Percentiles rank a stretch among this genome's conserved stretches.
phyloP scores from a whole-genome alignment of 768 basidiomycete species.

The Leucocoprinus birnbaumii region DNA sequence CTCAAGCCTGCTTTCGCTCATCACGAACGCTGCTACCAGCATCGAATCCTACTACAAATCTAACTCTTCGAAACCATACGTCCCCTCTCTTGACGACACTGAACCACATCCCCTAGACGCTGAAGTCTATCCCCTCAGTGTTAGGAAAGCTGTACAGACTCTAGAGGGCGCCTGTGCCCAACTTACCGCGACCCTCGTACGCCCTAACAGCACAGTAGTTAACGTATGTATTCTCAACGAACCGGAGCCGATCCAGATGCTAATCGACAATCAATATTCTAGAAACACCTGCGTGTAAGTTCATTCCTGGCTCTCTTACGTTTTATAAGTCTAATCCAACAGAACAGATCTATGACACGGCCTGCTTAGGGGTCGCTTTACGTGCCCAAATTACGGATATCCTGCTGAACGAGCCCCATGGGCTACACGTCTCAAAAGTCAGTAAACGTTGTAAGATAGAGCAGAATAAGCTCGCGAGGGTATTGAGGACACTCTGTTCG shows the following conservation, averaged over 20 bases:
- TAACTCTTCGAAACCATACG: conserved; percentile 18
- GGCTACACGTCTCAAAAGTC: conserved; percentile 25
- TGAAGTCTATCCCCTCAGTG: conserved; percentile 12
- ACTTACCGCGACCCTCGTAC: conserved; percentile 20
- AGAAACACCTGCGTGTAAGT: conserved; percentile 13
- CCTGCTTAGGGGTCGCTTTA: conserved; percentile 19
- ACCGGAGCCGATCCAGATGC: too few relatives aligned
- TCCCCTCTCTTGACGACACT: conserved; percentile 22
- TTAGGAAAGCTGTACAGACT: conserved; percentile 20
- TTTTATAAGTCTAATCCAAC: not conserved
- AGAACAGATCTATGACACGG: conserved; percentile 19
- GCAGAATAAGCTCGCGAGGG: conserved; percentile 26
- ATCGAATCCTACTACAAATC: conserved; percentile 20
- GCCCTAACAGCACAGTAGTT: conserved; percentile 21
- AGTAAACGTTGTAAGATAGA: conserved; percentile 21
- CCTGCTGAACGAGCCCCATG: conserved; percentile 23
- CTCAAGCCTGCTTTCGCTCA: conserved; percentile 15
- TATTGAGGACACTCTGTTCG: conserved; percentile 28
- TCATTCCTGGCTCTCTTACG: not conserved
- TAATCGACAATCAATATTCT: too few relatives aligned
- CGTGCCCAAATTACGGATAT: conserved; percentile 24
- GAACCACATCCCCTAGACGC: conserved; percentile 19
- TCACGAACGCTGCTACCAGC: conserved; percentile 18
- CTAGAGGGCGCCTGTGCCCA: conserved; percentile 29
- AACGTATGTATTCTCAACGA: conserved; percentile 23